Conservation (phyloP, 495 filamentous ascomycete genomes). For the Collariella sp. region DNA sequence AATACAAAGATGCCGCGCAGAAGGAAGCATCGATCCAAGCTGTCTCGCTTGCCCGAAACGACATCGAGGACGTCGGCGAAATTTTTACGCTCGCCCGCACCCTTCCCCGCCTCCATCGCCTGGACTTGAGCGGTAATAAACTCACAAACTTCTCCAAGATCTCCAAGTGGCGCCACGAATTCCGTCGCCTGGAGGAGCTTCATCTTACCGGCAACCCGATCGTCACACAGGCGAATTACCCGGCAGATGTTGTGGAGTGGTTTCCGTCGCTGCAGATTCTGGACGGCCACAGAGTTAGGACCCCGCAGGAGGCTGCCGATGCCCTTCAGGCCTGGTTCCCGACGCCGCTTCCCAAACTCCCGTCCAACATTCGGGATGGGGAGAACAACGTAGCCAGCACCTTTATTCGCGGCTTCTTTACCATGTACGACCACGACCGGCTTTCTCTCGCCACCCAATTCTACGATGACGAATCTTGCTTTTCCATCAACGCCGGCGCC, state of each 20-base stretch:
- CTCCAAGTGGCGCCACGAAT: conserved; percentile 69
- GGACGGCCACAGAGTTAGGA: conserved; percentile 62
- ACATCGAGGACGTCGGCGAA: conserved; percentile 55
- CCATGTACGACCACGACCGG: conserved; percentile 66
- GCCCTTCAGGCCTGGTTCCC: conserved; percentile 32
- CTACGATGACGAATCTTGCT: conserved; percentile 71
- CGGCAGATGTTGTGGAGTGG: conserved; percentile 65
- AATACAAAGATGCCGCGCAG: conserved; percentile 55
- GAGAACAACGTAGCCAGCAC: conserved; percentile 57
- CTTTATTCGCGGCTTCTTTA: conserved; percentile 68
- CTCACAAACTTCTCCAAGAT: conserved; percentile 60
- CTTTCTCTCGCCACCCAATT: conserved; percentile 50
- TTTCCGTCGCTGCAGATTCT: conserved; percentile 68
- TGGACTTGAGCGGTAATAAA: conserved; percentile 76
- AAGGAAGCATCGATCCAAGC: conserved; percentile 67
- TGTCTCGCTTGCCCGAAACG: conserved; percentile 69
- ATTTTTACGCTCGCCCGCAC: conserved; percentile 65
- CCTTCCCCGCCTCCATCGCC: conserved; percentile 72
- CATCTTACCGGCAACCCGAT: conserved; percentile 71
- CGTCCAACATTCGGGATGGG: conserved; percentile 67
- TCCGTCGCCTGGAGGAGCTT: conserved; percentile 67
- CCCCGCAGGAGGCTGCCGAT: conserved; percentile 54
- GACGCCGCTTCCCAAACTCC: conserved; percentile 57
- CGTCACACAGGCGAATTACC: conserved; percentile 51
- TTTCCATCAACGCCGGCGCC: conserved; percentile 67